Conservation (phyloP, 2,329 filamentous ascomycete genomes). For the Fusarium sp. region DNA sequence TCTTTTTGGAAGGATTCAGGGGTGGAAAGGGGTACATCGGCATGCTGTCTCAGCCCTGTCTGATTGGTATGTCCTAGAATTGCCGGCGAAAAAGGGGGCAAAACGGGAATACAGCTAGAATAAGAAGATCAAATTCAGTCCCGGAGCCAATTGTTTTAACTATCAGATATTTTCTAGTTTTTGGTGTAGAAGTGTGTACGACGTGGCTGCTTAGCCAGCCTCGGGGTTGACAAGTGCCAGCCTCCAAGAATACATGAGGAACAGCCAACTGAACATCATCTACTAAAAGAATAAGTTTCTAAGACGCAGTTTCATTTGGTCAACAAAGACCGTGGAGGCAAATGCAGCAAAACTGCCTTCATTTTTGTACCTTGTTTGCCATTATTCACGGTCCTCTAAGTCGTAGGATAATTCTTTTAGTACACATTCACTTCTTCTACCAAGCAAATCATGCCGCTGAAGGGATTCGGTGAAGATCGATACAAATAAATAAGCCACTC, state of each 20-base stretch:
- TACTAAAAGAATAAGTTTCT: neutral
- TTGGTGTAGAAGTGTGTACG: neutral
- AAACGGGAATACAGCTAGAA: neutral
- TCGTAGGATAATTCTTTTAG: neutral
- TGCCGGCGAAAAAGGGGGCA: neutral
- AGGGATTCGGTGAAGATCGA: neutral
- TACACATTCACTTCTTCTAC: neutral
- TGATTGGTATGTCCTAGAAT: neutral
- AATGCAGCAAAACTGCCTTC: neutral
- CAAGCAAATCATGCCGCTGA: neutral
- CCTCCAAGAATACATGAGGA: neutral
- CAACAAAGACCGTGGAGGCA: neutral
- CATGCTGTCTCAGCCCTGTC: neutral
- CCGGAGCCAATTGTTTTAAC: neutral
- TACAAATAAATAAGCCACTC: neutral
- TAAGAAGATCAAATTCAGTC: neutral
- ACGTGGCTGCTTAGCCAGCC: too few relatives aligned
- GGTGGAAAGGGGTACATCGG: neutral
- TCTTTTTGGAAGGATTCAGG: neutral
- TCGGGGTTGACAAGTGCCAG: neutral
- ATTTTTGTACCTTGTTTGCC: too few relatives aligned
- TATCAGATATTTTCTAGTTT: neutral
- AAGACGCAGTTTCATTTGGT: neutral
- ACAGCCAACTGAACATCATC: neutral
- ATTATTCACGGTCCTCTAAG: neutral